Evolutionary conservation across 805 yeast genomes (phyloP), one percentile per base, ranked within the genome.

Genomic region (Cyberlindnera japonica): DNA sequence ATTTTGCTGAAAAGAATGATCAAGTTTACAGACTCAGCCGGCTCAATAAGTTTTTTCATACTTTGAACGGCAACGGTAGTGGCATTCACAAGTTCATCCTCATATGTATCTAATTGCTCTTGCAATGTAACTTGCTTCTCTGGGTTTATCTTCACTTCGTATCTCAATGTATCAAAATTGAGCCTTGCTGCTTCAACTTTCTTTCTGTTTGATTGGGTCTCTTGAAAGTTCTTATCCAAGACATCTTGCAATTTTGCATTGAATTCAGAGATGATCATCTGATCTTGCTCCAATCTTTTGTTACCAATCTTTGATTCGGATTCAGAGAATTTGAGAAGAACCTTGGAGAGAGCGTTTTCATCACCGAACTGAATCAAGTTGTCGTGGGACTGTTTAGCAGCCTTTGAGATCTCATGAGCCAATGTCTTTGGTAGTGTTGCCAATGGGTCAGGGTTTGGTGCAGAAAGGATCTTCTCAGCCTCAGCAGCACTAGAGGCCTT

Each of bases 11-110:
- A 78, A n/a, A 81, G 65, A 54, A 80, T 80, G 49, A 85, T 67
- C 51, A 85, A 64, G 43, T 74, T 71, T 35, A 84, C 69, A 40
- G 79, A 68, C 59, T 81, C 83, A 10, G 78, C 69, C 18, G 90
- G 87, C 46, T 74, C 77, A 49, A 85, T 76, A 41, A 85, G 67
- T 49, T 72, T 76, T 60, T 82, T 79, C 93, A 85, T 83, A 39
- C 79, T 77, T 51, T 77, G 75, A n/a, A 83, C 93, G 0, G 95
- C 93, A 20, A 72, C 66, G 42, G 83, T 82, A 4, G 89, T 84
- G 19, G 88, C 86, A 50, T 80, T 75, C 25, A 85, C 93, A 49
- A 85, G 74, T 47, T 83, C 91, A 57, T 85, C 95, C 61, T 85
- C 95, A 49, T 79, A 70, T 30, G 66, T 68, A 17, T 48, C 52